A percentile compares a stretch with the other conserved stretches of the same genome.
These are phyloP conservation scores for Cenococcum geophilum DNA, from an alignment of 495 filamentous ascomycete genomes.

Conservation along the genomic window DNA sequence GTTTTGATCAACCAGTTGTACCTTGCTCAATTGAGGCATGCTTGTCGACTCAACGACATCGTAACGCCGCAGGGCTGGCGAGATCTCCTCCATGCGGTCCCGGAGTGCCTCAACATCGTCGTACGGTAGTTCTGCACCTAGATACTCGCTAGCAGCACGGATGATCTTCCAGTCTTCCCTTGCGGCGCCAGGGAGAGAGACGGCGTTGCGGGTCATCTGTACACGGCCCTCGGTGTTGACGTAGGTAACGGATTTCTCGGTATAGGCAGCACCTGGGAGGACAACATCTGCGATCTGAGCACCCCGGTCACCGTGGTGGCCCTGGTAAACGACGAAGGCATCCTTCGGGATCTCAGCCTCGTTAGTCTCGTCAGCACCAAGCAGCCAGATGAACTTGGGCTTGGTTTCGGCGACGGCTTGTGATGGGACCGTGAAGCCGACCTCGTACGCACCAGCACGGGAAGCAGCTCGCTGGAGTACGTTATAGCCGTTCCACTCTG, in stretches of 20 bases:
- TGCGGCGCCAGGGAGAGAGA: slow-evolving; percentile 75
- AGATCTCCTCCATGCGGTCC: slow-evolving; percentile 92
- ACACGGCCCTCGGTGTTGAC: slow-evolving; percentile 96
- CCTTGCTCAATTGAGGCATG: slow-evolving; percentile 67
- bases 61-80: slow-evolving; percentile 78
- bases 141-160: slow-evolving; percentile 81
- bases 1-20: slow-evolving; percentile 92
- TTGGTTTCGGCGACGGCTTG: slow-evolving; percentile 67
- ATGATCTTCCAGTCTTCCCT: slow-evolving; percentile 99
- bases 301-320: slow-evolving; percentile 91
- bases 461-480: slow-evolving; percentile 90
- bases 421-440: slow-evolving; percentile 85
- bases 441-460: slow-evolving; percentile 84
- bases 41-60: slow-evolving; percentile 79
- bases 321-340: slow-evolving; percentile 95
- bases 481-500: slow-evolving; percentile 97
- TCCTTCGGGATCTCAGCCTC: slow-evolving; percentile 80
- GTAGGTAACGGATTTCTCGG: slow-evolving; percentile 94
- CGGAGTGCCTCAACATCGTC: slow-evolving; percentile 82
- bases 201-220: slow-evolving; percentile 85
- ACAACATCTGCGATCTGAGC: slow-evolving; percentile 91
- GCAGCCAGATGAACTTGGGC: slow-evolving; percentile 93
- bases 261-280: slow-evolving; percentile 89
- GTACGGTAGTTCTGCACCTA: slow-evolving; percentile 82
- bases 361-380: slow-evolving; percentile 87